Conservation (phyloP, 148 eudicot species). For the Polygonum maritimum region DNA sequence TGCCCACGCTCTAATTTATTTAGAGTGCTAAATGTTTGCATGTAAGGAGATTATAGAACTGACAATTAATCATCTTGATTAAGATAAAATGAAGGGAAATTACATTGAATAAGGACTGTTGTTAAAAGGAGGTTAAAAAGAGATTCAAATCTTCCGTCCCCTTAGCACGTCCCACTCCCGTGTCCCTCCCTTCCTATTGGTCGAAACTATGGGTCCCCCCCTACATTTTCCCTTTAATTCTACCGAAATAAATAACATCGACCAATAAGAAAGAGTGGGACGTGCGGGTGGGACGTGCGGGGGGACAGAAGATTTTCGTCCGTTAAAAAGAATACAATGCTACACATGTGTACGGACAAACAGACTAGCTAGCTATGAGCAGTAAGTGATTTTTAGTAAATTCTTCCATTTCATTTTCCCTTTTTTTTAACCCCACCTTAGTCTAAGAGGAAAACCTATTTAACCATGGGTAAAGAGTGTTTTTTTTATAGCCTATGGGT, state of each 20-base stretch:
- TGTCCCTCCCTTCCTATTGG: no score
- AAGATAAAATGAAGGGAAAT: not conserved
- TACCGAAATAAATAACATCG: no score
- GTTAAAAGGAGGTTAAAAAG: not conserved
- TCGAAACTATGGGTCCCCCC: no score
- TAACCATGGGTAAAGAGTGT: slow-evolving; percentile 5
- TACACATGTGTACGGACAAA: slow-evolving; percentile 29
- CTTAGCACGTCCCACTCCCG: no score
- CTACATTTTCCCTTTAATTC: no score
- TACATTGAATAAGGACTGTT: not conserved
- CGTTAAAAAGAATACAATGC: slow-evolving; percentile 12
- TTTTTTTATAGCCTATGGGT: not conserved
- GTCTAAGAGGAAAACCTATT: not conserved
- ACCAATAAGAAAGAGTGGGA: no score
- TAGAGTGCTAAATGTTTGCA: not conserved
- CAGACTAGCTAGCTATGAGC: slow-evolving; percentile 2
- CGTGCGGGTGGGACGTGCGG: no score
- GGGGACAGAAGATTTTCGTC: no score
- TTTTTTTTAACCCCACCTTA: not conserved
- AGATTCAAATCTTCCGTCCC: no score
- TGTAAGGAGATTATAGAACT: not conserved
- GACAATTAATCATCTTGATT: not conserved
- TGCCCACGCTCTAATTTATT: not conserved
- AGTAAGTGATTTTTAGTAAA: slow-evolving; percentile 3
- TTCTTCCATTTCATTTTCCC: not conserved